A percentile compares a stretch with the other conserved stretches of the same genome.
Conservation (phyloP, 345 rosid species). For the Salix viminalis region DNA sequence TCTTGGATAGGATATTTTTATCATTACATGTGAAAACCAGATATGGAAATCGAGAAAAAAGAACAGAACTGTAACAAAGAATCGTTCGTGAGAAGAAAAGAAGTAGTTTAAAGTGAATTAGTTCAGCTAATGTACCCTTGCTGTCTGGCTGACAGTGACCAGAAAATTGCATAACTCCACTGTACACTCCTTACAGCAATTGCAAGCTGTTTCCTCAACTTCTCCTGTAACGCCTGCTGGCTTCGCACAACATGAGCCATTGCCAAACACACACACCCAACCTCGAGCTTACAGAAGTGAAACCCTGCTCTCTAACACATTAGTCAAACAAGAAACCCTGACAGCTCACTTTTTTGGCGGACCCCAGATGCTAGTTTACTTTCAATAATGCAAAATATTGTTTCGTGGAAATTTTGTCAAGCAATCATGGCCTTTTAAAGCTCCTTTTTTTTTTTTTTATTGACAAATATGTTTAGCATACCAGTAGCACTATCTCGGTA, state of each 20-base stretch:
- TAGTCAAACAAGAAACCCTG: background rate
- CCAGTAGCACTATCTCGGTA: background rate
- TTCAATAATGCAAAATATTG: background rate
- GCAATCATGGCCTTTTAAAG: background rate
- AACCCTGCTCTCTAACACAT: background rate
- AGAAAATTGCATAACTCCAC: conserved; percentile 94
- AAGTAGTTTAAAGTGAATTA: background rate
- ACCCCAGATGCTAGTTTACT: background rate
- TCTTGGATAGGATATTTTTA: background rate
- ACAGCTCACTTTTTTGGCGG: background rate
- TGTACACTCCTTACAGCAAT: conserved; percentile 76
- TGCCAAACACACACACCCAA: conserved; percentile 5
- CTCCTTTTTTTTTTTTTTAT: background rate
- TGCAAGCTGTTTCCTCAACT: conserved; percentile 67
- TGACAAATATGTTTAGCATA: background rate
- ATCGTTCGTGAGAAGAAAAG: background rate
- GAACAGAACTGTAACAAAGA: background rate
- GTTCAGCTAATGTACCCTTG: conserved; percentile 42
- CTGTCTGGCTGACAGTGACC: conserved; percentile 70
- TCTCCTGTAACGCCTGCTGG: conserved; percentile 35
- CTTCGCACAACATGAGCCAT: conserved; percentile 45
- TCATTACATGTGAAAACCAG: background rate
- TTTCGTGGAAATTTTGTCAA: background rate
- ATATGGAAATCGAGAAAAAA: conserved; percentile 5
- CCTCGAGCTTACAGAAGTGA: background rate